Base-by-base conservation (phyloP, 768 basidiomycete genomes). In the Phanerodontia chrysosporium region DNA sequence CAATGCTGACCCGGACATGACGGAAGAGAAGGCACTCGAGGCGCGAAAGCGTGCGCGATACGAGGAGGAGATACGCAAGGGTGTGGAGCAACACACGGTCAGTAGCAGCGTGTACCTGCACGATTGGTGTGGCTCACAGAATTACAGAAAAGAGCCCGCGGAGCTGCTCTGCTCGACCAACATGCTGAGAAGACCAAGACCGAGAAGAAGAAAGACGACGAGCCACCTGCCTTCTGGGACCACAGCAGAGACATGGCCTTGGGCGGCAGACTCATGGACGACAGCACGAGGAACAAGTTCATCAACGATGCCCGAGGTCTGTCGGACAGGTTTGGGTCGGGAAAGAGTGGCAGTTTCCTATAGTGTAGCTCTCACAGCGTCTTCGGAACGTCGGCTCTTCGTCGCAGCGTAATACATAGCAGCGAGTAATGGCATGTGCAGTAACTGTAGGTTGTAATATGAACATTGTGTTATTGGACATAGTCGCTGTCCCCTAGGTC, bases 241-340 rank as follows among this genome's bases (percentile, higher is more conserved):
- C 93, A 92, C 66, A 77, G 84, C 35, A 79, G 94, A 28, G 93
- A 96, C 71, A 97, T 99, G 95, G 82, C 81, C 2, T 66, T 96
- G 3, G 86, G 87, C 1, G 95, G 96, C 14, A 77, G 91, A 51
- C 76, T 97, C 29, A 90, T 99, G 91, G 94, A 92, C 66, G 95
- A 97, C 60, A 80, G 78, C 46, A 86, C 90, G 68, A 80, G 96
- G 61, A 79, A 82, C 56, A 85, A 85, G 67, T 78, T 92, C 70
- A 78, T 98, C 66, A 82, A 79, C 58, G 95, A 98, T 63, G 88
- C 94, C 12, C 85, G 83, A 61, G 85, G 86, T 6, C 76, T 98
- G 16, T 86, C 89, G 30, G 91, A 92, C 67, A 77, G 93, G 55
- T 98, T 98, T 69, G 91, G 91, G 16, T 74, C 80, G 45, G 86